Evolutionary conservation across 1,139 yeast genomes (phyloP), one percentile per base, ranked within the genome.

Genomic region (Candida glucosophila): DNA sequence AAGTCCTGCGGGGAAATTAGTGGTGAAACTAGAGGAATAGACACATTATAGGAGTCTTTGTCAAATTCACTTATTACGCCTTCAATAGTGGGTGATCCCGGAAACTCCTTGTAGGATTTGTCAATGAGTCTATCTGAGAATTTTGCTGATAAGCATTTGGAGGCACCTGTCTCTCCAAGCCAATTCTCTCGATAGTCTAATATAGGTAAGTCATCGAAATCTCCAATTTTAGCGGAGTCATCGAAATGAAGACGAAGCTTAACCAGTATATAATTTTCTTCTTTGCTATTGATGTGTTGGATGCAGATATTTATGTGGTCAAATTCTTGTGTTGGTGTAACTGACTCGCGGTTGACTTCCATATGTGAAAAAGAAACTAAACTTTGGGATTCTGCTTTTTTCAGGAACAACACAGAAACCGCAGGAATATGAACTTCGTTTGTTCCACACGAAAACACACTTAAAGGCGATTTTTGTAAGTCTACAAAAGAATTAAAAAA

Each of bases 1-100:
- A 49, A 49, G 33, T 60, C 61, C 24, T 50, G 44, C 19, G 47
- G 36, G 3, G 52, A 44, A 2, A 63, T 48, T 12, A 58, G 33
- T 6, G 57, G 55, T 22, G 43, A 52, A 12, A 44, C 31, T 18
- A 50, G 29, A 5, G 55, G 53, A 10, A 49, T 46, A 22, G 49
- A 49, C 23, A 38, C 23, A 21, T 27, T 36, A 14, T 22, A 32
- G 4, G 28, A 21, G 15, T 28, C 25, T 4, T 17, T 15, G 10
- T 27, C 28, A 11, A 17, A 19, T 12, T 22, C 25, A 14, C 22
- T 19, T 14, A 22, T 14, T 17, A 25, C 22, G 5, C 17, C 28
- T 2, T 16, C 15, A 6, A 20, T 19, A 10, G 27, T 16, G 5
- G 12, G 14, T 6, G 24, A 15, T 17, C 17, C 12, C 12, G 27